A percentile compares a stretch with the other conserved stretches of the same genome.
Conservation (phyloP, 1,284 basidiomycete genomes). For the Trichosporon coremiiforme region DNA sequence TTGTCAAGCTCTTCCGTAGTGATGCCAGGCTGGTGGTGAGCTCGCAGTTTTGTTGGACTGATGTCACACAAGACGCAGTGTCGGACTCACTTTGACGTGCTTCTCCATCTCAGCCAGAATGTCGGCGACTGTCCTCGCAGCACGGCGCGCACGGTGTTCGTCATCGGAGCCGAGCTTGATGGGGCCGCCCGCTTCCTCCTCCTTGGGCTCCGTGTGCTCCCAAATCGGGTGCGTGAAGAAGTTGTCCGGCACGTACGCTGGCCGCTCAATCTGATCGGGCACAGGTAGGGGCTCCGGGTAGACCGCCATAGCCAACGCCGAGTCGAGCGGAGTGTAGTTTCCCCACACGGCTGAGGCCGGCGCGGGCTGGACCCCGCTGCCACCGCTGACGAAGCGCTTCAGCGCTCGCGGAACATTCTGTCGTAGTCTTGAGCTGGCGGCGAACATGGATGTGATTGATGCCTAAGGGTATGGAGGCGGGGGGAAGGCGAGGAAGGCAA, state of each 20-base stretch:
- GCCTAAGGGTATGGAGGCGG: background rate
- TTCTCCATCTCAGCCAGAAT: conserved; percentile 65
- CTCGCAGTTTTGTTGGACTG: background rate
- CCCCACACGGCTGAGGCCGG: conserved; percentile 1
- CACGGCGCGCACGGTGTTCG: conserved; percentile 64
- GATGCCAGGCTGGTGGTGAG: conserved; percentile 65
- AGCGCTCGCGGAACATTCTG: background rate
- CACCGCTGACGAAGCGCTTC: background rate
- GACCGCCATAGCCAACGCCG: conserved; percentile 38
- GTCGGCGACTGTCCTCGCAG: conserved; percentile 65
- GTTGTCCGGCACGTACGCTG: conserved; percentile 63
- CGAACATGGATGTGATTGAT: background rate
- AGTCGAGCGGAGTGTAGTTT: conserved; percentile 35
- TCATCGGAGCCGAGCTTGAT: conserved; percentile 65
- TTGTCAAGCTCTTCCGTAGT: conserved; percentile 75
- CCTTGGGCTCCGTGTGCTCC: conserved; percentile 58
- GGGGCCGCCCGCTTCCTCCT: conserved; percentile 46
- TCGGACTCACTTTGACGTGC: conserved; percentile 62
- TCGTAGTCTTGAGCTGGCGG: background rate
- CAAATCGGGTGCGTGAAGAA: conserved; percentile 50
- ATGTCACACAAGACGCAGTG: background rate
- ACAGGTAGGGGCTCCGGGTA: conserved; percentile 61
- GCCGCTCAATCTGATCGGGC: conserved; percentile 64
- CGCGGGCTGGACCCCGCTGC: background rate
- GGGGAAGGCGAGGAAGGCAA: background rate